Base-by-base conservation (phyloP, 331 rosid species). In the Erythrophleum ivorense region DNA sequence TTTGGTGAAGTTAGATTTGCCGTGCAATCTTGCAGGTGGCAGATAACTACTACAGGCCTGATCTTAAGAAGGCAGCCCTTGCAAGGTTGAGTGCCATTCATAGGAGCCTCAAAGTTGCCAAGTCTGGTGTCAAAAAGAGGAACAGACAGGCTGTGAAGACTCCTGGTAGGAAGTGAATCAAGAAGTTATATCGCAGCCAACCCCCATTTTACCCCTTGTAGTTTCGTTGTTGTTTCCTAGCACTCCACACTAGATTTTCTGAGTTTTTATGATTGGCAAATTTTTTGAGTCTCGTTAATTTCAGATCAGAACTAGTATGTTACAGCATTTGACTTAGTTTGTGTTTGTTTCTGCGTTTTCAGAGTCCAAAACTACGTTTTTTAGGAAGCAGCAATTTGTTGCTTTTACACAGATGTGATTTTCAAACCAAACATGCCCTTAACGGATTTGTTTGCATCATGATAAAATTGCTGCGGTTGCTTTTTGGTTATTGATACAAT, bases 61-160 rank as follows among this genome's bases (percentile, higher is more conserved):
- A 96, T 78, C 91, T 96, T 19, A 92, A 88, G 83, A 88, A 90
- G 74, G 99, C 97, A 1, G 95, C 97, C 45, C 90, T 93, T 24
- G 91, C 99, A 64, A 90, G 98, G 91, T 85, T 96, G 90, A 93
- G 97, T 60, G 97, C 82, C 49, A 91, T 96, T 36, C 84, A 88
- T 77, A 88, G 89, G 84, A 96, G 99, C 94, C 97, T 96, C 33
- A 96, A 76, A 85, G 94, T 96, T 63, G 85, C 97, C 3, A 96
- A 96, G 88, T 96, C 99, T 45, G 98, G 99, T 71, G 94, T 77
- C 16, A 93, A 93, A 93, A 96, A 94, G 94, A 96, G 94, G 87
- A 93, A 94, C 89, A 92, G 98, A 73, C 98, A 93, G 80, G 94
- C 84, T 10, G 83, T 83, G 79, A 91, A 54, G 84, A 57, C 78